Percentiles rank a stretch among this genome's conserved stretches.
Evolutionary conservation across 1,139 yeast species (phyloP).

Genomic region (Nakaseomyces glabratus): DNA sequence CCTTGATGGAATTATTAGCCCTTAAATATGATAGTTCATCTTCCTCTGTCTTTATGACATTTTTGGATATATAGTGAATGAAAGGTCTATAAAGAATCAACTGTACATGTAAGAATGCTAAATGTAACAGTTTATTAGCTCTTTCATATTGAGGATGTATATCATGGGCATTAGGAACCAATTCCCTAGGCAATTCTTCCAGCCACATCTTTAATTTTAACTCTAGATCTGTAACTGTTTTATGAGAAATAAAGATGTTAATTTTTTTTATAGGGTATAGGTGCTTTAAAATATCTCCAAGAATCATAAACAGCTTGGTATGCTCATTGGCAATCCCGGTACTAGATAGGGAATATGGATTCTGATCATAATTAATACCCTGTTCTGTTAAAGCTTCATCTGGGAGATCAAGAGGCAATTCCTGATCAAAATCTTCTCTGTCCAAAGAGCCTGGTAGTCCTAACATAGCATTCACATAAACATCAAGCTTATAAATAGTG

Average conservation of each 20-base stretch:
- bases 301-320: constrained; percentile 58
- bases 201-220: constrained; percentile 68
- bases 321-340: constrained; percentile 82
- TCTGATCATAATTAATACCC: constrained; percentile 33
- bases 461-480: constrained; percentile 78
- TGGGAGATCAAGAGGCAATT: constrained; percentile 72
- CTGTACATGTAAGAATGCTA: constrained; percentile 76
- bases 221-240: constrained; percentile 65
- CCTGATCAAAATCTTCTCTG: constrained; percentile 84
- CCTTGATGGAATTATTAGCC: constrained; percentile 78
- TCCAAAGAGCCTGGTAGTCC: constrained; percentile 70
- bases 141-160: constrained; percentile 61
- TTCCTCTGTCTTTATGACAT: constrained; percentile 31
- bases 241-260: constrained; percentile 33
- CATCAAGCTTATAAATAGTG: constrained; percentile 87
- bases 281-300: constrained; percentile 46
- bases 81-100: constrained; percentile 84
- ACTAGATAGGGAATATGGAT: constrained; percentile 48
- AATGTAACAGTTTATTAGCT: constrained; percentile 68
- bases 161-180: constrained; percentile 52
- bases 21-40: constrained; percentile 52
- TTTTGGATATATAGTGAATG: constrained; percentile 61
- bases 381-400: constrained; percentile 75
- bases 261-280: constrained; percentile 46
- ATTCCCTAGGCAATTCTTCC: constrained; percentile 59